These are phyloP conservation scores for Pelargonium cotyledonis DNA, from an alignment of 441 rosid genomes.

Conservation along the genomic window DNA sequence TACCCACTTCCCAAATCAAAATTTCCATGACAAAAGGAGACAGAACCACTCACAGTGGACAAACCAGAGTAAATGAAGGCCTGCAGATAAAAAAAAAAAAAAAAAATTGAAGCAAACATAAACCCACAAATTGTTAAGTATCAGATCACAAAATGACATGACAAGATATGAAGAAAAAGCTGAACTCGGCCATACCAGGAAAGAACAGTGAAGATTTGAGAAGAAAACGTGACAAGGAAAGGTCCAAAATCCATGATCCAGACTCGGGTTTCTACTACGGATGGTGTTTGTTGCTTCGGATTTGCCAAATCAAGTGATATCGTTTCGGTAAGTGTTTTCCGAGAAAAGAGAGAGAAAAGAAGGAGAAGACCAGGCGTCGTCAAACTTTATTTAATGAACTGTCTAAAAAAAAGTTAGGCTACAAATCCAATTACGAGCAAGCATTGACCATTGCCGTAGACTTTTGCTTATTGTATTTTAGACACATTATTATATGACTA, in stretches of 20 bases:
- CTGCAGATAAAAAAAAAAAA: slow-evolving; percentile 15
- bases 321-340: too few species aligned
- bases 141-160: neutral
- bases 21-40: neutral
- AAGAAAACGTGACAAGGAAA: slow-evolving; percentile 2
- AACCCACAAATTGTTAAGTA: neutral
- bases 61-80: slow-evolving; percentile 22
- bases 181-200: slow-evolving; percentile 28
- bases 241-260: slow-evolving; percentile 21
- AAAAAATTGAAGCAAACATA: neutral
- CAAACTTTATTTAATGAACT: too few species aligned
- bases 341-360: too few species aligned
- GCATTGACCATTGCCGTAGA: too few species aligned
- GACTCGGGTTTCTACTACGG: neutral
- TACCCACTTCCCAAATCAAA: neutral
- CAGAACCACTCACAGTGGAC: slow-evolving; percentile 23
- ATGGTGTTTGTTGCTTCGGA: neutral
- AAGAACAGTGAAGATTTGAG: slow-evolving; percentile 19
- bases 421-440: too few species aligned
- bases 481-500: too few species aligned
- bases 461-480: too few species aligned
- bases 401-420: too few species aligned
- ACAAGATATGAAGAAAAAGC: neutral
- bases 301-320: neutral
- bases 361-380: too few species aligned